phyloP scores from a whole-genome alignment of 1,139 yeast genomes.

The Saccharomyces pastorianus region DNA sequence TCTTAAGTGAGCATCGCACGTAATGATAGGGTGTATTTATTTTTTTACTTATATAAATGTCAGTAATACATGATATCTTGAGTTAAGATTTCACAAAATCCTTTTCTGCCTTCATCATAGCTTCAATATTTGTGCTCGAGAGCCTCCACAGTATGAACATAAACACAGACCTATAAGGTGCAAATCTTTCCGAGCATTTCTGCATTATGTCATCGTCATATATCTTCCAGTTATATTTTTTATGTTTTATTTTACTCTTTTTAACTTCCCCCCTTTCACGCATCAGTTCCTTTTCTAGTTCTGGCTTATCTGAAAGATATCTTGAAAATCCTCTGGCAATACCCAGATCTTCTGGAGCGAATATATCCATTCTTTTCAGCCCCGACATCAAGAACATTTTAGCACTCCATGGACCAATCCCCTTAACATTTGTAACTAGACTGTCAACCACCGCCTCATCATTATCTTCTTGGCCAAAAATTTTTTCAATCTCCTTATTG shows the following conservation, averaged over 20 bases:
- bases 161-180: slow-evolving; percentile 61
- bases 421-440: slow-evolving; percentile 53
- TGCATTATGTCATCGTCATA: slow-evolving; percentile 52
- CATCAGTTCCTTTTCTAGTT: slow-evolving; percentile 39
- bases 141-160: slow-evolving; percentile 73
- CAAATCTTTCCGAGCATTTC: slow-evolving; percentile 47
- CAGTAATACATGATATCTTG: neutral
- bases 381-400: slow-evolving; percentile 78
- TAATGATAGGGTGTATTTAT: slow-evolving; percentile 1
- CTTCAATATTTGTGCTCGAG: slow-evolving; percentile 50
- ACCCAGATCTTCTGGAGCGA: slow-evolving; percentile 76
- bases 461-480: slow-evolving; percentile 33
- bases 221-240: slow-evolving; percentile 48
- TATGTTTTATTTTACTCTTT: slow-evolving; percentile 33
- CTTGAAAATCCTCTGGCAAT: slow-evolving; percentile 70
- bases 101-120: slow-evolving; percentile 31
- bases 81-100: slow-evolving; percentile 15
- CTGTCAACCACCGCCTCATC: slow-evolving; percentile 46
- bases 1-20: neutral
- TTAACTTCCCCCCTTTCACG: slow-evolving; percentile 28
- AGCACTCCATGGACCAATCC: slow-evolving; percentile 87
- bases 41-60: neutral
- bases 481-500: slow-evolving; percentile 37
- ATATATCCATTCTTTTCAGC: slow-evolving; percentile 56
- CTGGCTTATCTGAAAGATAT: slow-evolving; percentile 53